These are phyloP conservation scores for Pestalotiopsis sp. DNA, from an alignment of 2,329 filamentous ascomycete genomes.

Conservation along the genomic window DNA sequence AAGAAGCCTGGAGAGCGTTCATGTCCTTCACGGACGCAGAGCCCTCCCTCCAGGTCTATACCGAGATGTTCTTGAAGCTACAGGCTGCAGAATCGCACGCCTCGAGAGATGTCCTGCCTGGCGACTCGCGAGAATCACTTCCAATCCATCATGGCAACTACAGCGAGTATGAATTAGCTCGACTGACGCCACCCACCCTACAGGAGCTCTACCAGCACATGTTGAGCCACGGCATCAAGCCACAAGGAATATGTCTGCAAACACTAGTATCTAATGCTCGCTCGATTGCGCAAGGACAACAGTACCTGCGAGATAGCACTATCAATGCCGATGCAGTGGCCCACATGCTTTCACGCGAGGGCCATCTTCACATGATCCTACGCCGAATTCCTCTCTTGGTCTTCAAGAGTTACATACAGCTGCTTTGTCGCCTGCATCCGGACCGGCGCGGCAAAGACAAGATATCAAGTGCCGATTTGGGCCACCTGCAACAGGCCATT, in stretches of 20 bases:
- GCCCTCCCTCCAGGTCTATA: slow-evolving; percentile 52
- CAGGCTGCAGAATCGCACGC: slow-evolving; percentile 32
- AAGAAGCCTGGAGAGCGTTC: slow-evolving; percentile 56
- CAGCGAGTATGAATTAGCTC: slow-evolving; percentile 64
- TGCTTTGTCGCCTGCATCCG: slow-evolving; percentile 47
- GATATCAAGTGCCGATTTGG: slow-evolving; percentile 21
- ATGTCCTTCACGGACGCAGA: slow-evolving; percentile 17
- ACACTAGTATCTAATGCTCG: slow-evolving; percentile 56
- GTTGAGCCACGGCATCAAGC: slow-evolving; percentile 46
- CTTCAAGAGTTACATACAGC: slow-evolving; percentile 51
- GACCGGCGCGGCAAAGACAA: slow-evolving; percentile 18
- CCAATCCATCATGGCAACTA: slow-evolving; percentile 57
- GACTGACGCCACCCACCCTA: slow-evolving; percentile 60
- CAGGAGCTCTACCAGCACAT: slow-evolving; percentile 61
- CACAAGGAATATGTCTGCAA: slow-evolving; percentile 49
- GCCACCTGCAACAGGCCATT: slow-evolving; percentile 35
- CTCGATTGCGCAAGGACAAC: slow-evolving; percentile 45
- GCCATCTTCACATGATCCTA: slow-evolving; percentile 22
- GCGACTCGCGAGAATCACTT: slow-evolving; percentile 58
- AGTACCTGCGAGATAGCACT: slow-evolving; percentile 49
- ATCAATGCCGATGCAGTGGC: slow-evolving; percentile 22
- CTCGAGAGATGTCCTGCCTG: slow-evolving; percentile 46
- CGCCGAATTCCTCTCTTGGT: slow-evolving; percentile 32
- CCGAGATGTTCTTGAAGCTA: slow-evolving; percentile 62
- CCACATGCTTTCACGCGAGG: slow-evolving; percentile 19